Evolutionary conservation across 805 yeast species (phyloP).

Genomic region (Schwanniomyces occidentalis): DNA sequence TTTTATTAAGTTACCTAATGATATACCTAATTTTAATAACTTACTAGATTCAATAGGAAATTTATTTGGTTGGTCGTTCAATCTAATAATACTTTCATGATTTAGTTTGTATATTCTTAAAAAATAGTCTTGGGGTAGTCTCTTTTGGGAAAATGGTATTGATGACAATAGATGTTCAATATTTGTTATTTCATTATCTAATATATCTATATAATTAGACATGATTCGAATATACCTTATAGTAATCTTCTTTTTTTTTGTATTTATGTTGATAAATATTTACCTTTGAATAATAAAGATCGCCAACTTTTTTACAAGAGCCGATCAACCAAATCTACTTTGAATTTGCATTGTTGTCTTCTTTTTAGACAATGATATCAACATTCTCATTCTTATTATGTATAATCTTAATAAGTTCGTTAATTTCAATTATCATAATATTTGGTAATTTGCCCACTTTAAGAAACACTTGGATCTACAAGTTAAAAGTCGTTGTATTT

Average conservation of each 20-base stretch:
- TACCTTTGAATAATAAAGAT: no score
- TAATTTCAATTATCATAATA: conserved; percentile 30
- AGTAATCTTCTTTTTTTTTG: no score
- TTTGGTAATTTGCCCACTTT: conserved; percentile 52
- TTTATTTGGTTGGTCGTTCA: conserved; percentile 22
- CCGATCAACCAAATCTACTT: no score
- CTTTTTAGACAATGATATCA: conserved; percentile 6
- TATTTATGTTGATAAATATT: neutral
- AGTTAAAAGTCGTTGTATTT: conserved; percentile 13
- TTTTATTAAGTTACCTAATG: conserved; percentile 42
- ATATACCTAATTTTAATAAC: conserved; percentile 40
- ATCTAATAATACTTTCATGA: conserved; percentile 18
- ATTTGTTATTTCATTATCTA: conserved; percentile 27
- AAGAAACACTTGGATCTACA: conserved; percentile 35
- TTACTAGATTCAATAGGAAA: conserved; percentile 38
- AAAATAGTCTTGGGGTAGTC: conserved; percentile 20
- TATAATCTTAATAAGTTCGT: conserved; percentile 8
- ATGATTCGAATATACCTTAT: no score
- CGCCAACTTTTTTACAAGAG: no score
- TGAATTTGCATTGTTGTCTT: no score
- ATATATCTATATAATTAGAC: conserved; percentile 10
- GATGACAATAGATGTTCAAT: conserved; percentile 29
- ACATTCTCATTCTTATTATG: conserved; percentile 5
- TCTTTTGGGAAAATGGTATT: conserved; percentile 32
- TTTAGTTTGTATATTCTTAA: conserved; percentile 32